Base-by-base conservation (phyloP, 2,329 filamentous ascomycete species). In the Ascosphaera acerosa region DNA sequence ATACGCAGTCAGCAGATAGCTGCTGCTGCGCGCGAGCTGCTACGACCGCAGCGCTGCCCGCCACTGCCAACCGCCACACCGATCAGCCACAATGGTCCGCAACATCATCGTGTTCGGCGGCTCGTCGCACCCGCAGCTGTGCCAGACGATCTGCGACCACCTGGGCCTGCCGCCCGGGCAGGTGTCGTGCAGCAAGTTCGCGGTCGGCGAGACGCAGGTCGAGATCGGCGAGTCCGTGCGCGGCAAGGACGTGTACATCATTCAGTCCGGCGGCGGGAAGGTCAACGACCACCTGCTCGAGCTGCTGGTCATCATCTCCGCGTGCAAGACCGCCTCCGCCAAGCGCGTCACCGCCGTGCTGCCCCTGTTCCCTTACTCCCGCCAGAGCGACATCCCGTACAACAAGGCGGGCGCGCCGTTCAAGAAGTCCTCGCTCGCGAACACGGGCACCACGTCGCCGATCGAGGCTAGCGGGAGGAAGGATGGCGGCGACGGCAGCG, bases 211-310 rank as follows among this genome's bases (percentile, higher is more conserved):
- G 55, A 75, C 69, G 29, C 68, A 65, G 34, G 70, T 75, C 40
- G 65, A 70, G 45, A 70, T 75, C 43, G 64, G 66, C 22, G 53
- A 52, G 31, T 74, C 70, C 16, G 81, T 97, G 40, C 76, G 87
- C 42, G 89, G 97, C 50, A 89, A 94, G 54, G 84, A 97, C 64
- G 84, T 97, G 44, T 97, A 94, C 53, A 84, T 97, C 49, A 76
- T 97, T 37, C 87, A 97, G 60, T 94, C 84, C 38, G 87, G 87
- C 40, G 92, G 87, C 56, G 65, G 70, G 48, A 80, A 76, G 57
- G 91, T 92, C 63, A 97, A 97, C 53, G 87, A 97, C 57, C 89
- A 80, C 46, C 81, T 97, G 49, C 92, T 97, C 81, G 87, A 97
- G 62, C 66, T 97, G 48, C 66, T 97, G 48, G 94, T 97, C 54